Evolutionary conservation across 352 stramenopile species (phyloP).

Genomic region (Pythium dissimile): DNA sequence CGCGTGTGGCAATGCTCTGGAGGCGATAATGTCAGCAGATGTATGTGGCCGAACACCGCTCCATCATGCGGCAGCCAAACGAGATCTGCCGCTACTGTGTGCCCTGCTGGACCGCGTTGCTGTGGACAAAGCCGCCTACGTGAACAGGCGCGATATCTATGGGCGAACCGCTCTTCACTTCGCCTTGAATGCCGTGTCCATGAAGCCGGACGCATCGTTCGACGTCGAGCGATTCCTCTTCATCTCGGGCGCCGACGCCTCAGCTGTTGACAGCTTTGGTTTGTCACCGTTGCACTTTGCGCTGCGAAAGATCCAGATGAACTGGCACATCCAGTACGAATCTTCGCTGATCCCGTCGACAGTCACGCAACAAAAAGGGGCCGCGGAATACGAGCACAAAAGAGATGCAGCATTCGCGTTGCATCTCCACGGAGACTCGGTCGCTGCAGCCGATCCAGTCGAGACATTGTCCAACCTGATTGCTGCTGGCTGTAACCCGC

Average conservation of each 20-base stretch:
- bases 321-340: constrained; percentile 57
- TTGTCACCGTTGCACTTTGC: constrained; percentile 64
- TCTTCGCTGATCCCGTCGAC: neutral
- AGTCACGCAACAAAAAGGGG: constrained; percentile 14
- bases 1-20: constrained; percentile 1
- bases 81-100: constrained; percentile 51
- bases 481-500: constrained; percentile 36
- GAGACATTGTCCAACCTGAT: constrained; percentile 70
- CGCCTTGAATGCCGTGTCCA: constrained; percentile 55
- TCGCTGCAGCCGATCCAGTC: constrained; percentile 52
- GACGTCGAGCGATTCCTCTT: constrained; percentile 69
- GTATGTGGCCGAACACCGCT: constrained; percentile 41
- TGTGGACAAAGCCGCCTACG: constrained; percentile 22
- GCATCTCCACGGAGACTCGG: constrained; percentile 14
- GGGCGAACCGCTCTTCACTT: constrained; percentile 62
- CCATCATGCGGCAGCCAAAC: constrained; percentile 52
- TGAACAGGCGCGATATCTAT: constrained; percentile 47
- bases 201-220: constrained; percentile 68
- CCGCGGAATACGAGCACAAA: constrained; percentile 38
- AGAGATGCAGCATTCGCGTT: constrained; percentile 34
- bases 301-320: constrained; percentile 59
- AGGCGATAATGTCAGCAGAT: constrained; percentile 49
- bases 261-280: constrained; percentile 50
- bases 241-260: constrained; percentile 40
- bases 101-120: constrained; percentile 30